Conservation (phyloP, 208 protist species). For the Acanthamoeba sp. region DNA sequence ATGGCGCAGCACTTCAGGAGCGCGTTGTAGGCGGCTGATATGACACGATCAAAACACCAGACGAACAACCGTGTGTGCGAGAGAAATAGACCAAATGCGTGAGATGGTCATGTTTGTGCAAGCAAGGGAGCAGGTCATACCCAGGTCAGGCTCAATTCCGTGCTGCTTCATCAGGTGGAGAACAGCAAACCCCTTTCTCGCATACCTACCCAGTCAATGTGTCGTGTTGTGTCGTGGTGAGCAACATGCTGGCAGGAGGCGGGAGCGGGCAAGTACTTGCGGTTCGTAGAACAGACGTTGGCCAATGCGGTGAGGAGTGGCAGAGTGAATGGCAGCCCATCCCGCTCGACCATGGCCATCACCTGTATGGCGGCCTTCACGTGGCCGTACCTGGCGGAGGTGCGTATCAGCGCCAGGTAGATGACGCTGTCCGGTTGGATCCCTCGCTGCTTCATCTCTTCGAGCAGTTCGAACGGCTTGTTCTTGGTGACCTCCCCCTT, state of each 20-base stretch:
- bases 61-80: too few relatives aligned
- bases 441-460: background rate
- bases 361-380: background rate
- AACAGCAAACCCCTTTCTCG: background rate
- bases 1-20: constrained; percentile 12
- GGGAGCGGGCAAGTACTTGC: too few relatives aligned
- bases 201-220: background rate
- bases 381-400: background rate
- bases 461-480: background rate
- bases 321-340: background rate
- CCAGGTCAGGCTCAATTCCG: background rate
- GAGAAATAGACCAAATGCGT: too few relatives aligned
- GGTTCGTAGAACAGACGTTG: background rate
- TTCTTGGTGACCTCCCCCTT: too few relatives aligned
- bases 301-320: background rate
- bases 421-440: background rate
- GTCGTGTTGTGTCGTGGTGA: background rate
- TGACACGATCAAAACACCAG: background rate
- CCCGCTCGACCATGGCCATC: background rate
- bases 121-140: background rate
- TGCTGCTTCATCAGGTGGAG: constrained; percentile 15
- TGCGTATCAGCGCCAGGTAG: background rate
- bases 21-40: constrained; percentile 20
- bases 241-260: too few relatives aligned
- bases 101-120: background rate